Conservation (phyloP, 768 basidiomycete genomes). For the Naematelia encephala region DNA sequence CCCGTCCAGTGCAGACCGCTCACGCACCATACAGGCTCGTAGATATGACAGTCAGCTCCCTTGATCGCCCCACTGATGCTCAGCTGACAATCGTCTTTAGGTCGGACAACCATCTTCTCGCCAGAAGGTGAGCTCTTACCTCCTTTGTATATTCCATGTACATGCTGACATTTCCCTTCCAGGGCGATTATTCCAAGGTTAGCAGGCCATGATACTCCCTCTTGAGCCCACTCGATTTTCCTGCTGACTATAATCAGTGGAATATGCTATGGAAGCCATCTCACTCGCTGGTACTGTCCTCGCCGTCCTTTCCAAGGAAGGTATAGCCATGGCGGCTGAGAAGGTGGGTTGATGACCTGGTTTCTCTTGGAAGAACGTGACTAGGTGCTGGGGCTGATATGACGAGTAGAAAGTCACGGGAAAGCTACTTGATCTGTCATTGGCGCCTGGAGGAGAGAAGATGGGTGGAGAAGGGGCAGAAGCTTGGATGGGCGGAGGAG, state of each 20-base stretch:
- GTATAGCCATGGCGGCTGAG: conserved; percentile 50
- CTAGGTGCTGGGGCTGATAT: too few species aligned
- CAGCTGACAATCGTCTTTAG: conserved; percentile 57
- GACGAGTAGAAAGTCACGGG: conserved; percentile 93
- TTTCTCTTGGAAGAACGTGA: too few species aligned
- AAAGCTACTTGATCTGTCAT: conserved; percentile 88
- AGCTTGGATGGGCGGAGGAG: conserved; percentile 70
- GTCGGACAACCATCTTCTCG: conserved; percentile 93
- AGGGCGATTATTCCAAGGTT: conserved; percentile 97
- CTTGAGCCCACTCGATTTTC: neutral
- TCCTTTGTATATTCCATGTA: neutral
- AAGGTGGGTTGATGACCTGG: conserved; percentile 33
- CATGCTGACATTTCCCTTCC: too few species aligned
- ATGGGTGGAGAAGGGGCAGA: conserved; percentile 50
- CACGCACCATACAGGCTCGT: conserved; percentile 62
- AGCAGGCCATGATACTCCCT: conserved; percentile 40
- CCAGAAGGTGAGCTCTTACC: conserved; percentile 69
- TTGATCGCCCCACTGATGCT: conserved; percentile 23
- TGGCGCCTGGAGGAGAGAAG: conserved; percentile 79
- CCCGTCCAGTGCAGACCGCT: neutral
- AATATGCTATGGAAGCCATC: conserved; percentile 99
- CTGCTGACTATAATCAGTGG: conserved; percentile 59
- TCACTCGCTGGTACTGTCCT: conserved; percentile 73
- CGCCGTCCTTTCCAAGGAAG: conserved; percentile 50
- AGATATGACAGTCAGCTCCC: conserved; percentile 77